phyloP scores from a whole-genome alignment of 2,329 filamentous ascomycete genomes.

The Leptosphaerulina australis region DNA sequence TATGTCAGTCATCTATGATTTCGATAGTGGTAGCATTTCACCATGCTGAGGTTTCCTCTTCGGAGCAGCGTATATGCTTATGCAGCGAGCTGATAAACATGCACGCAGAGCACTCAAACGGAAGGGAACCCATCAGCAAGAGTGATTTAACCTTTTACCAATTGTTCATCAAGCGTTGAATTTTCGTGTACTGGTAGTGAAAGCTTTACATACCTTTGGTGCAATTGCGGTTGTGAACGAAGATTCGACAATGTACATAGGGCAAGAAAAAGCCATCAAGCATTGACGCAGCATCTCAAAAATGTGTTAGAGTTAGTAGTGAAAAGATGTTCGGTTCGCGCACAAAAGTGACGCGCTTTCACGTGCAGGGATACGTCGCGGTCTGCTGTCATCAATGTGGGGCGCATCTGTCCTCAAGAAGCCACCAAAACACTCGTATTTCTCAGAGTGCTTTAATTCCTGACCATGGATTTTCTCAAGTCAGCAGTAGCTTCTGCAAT shows the following conservation, averaged over 20 bases:
- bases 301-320: too few species aligned
- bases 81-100: slow-evolving; percentile 11
- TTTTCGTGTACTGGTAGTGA: background rate
- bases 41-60: slow-evolving; percentile 33
- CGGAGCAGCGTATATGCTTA: background rate
- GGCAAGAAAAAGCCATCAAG: too few species aligned
- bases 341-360: slow-evolving; percentile 18
- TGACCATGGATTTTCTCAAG: slow-evolving; percentile 91
- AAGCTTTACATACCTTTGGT: slow-evolving; percentile 1
- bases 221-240: background rate
- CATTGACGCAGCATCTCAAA: too few species aligned
- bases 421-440: slow-evolving; percentile 3
- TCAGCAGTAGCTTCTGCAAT: slow-evolving; percentile 97
- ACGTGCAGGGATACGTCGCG: slow-evolving; percentile 16
- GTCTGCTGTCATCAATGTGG: slow-evolving; percentile 21
- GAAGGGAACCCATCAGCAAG: slow-evolving; percentile 32
- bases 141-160: slow-evolving; percentile 47
- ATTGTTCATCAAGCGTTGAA: slow-evolving; percentile 30
- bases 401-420: slow-evolving; percentile 24
- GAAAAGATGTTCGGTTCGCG: background rate
- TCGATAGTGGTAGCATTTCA: slow-evolving; percentile 35
- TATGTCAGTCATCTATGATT: slow-evolving; percentile 30
- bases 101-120: background rate
- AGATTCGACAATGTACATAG: too few species aligned
- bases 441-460: background rate